These are phyloP conservation scores for Juncus inflexus DNA, from an alignment of 176 grass and related monocot species.

Conservation along the genomic window DNA sequence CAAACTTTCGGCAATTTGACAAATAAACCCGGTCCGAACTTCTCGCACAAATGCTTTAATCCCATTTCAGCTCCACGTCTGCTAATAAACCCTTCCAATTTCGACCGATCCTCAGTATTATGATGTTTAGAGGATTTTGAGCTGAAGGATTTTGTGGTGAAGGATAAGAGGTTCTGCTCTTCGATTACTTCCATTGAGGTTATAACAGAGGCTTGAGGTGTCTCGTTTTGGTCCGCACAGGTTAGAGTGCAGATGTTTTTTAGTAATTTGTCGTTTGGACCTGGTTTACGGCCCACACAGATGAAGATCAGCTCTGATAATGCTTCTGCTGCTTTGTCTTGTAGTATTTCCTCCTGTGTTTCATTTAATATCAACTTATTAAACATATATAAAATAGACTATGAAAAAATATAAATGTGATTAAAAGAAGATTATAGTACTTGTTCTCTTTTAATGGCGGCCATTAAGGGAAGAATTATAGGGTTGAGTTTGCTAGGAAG, in stretches of 20 bases:
- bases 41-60: conserved; percentile 84
- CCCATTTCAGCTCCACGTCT: conserved; percentile 83
- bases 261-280: conserved; percentile 92
- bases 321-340: conserved; percentile 95
- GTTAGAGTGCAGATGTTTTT: conserved; percentile 92
- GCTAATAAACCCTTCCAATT: conserved; percentile 82
- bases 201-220: conserved; percentile 81
- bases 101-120: conserved; percentile 62
- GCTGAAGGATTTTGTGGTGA: conserved; percentile 53
- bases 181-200: conserved; percentile 91
- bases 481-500: conserved; percentile 88
- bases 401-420: background rate
- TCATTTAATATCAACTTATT: conserved; percentile 22
- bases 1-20: conserved; percentile 88
- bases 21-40: conserved; percentile 82
- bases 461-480: conserved; percentile 99
- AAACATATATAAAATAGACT: conserved; percentile 1
- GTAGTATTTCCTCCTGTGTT: conserved; percentile 86
- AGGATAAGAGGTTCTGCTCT: conserved; percentile 80
- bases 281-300: conserved; percentile 90
- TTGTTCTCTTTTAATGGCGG: conserved; percentile 96
- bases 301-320: conserved; percentile 90
- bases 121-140: conserved; percentile 37
- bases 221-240: conserved; percentile 72
- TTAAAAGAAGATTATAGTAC: conserved; percentile 26